Base-by-base conservation (phyloP, 2,329 filamentous ascomycete species). In the Trichoderma hamatum region DNA sequence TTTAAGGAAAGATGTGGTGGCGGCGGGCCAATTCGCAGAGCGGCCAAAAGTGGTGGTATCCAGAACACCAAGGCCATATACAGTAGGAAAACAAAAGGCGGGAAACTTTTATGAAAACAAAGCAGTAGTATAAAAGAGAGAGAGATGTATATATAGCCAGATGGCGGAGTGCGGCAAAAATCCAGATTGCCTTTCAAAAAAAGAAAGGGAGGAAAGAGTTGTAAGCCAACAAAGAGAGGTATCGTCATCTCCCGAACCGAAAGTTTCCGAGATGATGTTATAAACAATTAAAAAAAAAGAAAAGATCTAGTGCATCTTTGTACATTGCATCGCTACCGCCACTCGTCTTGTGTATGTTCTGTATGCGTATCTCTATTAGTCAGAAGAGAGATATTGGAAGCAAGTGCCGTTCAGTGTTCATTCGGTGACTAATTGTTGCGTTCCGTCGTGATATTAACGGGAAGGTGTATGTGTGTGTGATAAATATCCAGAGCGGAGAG, bases 11-110 rank as follows among this genome's bases (percentile, higher is more conserved):
- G 30, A 13, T 43, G 16, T n/a, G 39, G 39, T n/a, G 46, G 10
- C 61, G 67, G 61, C 60, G 30, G 6, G 67, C 61, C 60, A 34
- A 56, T 58, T 43, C 52, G 67, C 61, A 69, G 28, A 49, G 36
- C 54, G 54, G 66, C 66, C 66, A 68, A 67, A 43, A n/a, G 6
- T 4, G 21, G 68, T 73, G 71, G 67, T 79, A 79, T 79, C 78
- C 78, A 78, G 76, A 78, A 79, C 78, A 79, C 76, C 76, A 72
- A 43, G 76, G 75, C 76, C 74, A 71, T 72, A 74, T 43, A 71
- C 70, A 49, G 21, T 32, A 13, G 32, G 28, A 49, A 26, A 64
- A 24, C 5, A 55, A 19, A 52, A 34, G 21, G 54, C 11, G 16
- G 24, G 39, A 59, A 19, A 56, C 19, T 34, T 46, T 43, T 43